Percentiles rank a stretch among this genome's conserved stretches.
Evolutionary conservation across 208 protist species (phyloP).

Genomic region (Trypanosoma melophagium): DNA sequence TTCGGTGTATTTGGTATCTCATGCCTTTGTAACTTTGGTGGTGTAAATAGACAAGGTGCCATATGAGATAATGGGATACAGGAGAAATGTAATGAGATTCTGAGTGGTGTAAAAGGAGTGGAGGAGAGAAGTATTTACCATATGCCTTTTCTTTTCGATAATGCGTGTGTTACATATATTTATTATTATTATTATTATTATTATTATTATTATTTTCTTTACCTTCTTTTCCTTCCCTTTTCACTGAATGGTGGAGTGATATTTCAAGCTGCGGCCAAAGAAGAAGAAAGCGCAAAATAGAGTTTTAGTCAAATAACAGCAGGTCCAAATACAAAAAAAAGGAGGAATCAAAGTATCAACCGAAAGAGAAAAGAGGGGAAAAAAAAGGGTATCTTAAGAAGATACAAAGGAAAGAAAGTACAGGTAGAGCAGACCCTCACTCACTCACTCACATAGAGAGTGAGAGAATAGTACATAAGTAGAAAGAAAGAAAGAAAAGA

Average conservation of each 20-base stretch:
- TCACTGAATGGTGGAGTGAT: neutral
- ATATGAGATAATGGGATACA: neutral
- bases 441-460: too few relatives aligned
- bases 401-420: too few relatives aligned
- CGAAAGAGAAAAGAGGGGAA: conserved; percentile 10
- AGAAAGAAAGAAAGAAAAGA: conserved; percentile 6
- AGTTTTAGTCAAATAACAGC: neutral
- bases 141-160: neutral
- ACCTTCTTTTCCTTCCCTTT: neutral
- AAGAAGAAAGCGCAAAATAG: conserved; percentile 10
- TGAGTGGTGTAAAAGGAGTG: too few relatives aligned
- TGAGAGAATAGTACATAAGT: too few relatives aligned
- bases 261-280: neutral
- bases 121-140: too few relatives aligned
- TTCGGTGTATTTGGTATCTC: too few relatives aligned
- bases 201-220: neutral
- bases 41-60: too few relatives aligned
- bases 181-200: neutral
- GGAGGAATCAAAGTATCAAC: neutral
- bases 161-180: neutral
- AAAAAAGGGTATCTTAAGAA: too few relatives aligned
- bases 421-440: too few relatives aligned
- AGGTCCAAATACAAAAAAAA: neutral
- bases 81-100: too few relatives aligned
- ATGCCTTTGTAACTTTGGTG: too few relatives aligned